phyloP scores from a whole-genome alignment of 2,329 filamentous ascomycete genomes.

The Elsinoe australis region DNA sequence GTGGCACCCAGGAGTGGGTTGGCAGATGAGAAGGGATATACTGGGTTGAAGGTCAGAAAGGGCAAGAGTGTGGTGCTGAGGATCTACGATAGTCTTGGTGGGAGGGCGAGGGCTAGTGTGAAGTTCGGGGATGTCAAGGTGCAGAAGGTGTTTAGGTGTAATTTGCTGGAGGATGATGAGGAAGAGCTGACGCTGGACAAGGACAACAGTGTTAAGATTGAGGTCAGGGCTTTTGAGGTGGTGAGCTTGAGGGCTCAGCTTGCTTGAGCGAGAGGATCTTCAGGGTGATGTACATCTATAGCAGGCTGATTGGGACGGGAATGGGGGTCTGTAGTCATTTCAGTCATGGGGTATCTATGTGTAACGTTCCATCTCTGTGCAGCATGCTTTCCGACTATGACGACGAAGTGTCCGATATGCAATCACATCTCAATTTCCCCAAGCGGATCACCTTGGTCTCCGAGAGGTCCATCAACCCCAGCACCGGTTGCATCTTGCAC shows the following conservation, averaged over 20 bases:
- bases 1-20: conserved; percentile 39
- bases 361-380: no score
- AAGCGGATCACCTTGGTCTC: conserved; percentile 9
- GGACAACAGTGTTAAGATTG: conserved; percentile 31
- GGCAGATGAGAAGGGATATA: conserved; percentile 13
- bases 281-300: no score
- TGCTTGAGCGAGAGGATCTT: neutral
- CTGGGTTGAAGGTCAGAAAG: conserved; percentile 43
- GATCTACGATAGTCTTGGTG: conserved; percentile 83
- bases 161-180: conserved; percentile 79
- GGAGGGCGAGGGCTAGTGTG: conserved; percentile 65
- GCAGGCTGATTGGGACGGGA: no score
- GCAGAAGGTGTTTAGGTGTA: conserved; percentile 72
- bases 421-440: conserved; percentile 15
- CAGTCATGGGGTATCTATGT: no score
- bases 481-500: conserved; percentile 19
- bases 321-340: neutral
- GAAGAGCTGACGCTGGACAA: conserved; percentile 53
- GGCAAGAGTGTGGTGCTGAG: conserved; percentile 76
- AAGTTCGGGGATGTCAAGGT: conserved; percentile 58
- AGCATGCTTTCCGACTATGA: no score
- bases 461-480: neutral
- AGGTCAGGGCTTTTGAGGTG: conserved; percentile 36
- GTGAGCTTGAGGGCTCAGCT: conserved; percentile 31
- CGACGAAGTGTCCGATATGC: no score